A percentile compares a stretch with the other conserved stretches of the same genome.
phyloP scores from a whole-genome alignment of 1,284 basidiomycete species.

The Ceratobasidium papillatum region DNA sequence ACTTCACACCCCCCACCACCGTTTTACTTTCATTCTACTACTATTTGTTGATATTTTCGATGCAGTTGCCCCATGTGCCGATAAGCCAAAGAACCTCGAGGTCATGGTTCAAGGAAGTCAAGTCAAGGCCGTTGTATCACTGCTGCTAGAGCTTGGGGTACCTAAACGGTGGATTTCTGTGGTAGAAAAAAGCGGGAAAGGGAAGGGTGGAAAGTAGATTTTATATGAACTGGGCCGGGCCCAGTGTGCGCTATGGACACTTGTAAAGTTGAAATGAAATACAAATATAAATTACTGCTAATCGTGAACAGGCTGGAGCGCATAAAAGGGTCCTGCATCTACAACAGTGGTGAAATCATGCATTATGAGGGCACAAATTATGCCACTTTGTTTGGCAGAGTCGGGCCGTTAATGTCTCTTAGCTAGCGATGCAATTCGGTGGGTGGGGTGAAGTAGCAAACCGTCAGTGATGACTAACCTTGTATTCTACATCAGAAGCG shows the following conservation, averaged over 20 bases:
- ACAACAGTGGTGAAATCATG: no score
- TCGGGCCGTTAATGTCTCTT: background rate
- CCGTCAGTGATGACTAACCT: background rate
- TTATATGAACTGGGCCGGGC: no score
- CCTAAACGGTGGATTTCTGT: constrained; percentile 81
- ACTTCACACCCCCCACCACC: no score
- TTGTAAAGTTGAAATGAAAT: no score
- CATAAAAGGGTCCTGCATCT: no score
- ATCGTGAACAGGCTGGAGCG: no score
- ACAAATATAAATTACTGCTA: no score
- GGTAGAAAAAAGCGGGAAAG: constrained; percentile 51
- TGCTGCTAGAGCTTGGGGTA: constrained; percentile 73
- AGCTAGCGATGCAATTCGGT: background rate
- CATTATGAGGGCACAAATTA: no score
- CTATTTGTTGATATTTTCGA: background rate
- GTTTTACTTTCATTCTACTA: background rate
- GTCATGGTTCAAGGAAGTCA: constrained; percentile 87
- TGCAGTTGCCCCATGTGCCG: constrained; percentile 63
- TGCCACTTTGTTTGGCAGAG: background rate
- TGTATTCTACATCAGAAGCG: background rate
- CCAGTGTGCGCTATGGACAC: no score
- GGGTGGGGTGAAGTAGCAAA: background rate
- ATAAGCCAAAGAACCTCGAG: constrained; percentile 67
- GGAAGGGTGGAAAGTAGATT: constrained; percentile 41
- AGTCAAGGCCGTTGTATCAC: constrained; percentile 67